Evolutionary conservation across 352 stramenopile species (phyloP).

Genomic region (Globisporangium splendens): DNA sequence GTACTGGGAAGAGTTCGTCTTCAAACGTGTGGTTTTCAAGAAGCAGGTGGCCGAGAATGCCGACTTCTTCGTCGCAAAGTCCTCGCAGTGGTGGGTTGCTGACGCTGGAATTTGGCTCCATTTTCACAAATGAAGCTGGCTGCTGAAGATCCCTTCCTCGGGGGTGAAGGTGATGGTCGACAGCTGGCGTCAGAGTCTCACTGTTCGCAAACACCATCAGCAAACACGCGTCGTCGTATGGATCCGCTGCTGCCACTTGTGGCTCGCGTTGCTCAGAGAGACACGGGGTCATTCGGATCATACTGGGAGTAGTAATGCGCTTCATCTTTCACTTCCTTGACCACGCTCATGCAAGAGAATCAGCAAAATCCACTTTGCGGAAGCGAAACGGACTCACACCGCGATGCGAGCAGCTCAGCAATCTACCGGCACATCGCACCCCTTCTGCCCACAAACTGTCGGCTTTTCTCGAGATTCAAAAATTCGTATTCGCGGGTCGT

Average conservation of each 20-base stretch:
- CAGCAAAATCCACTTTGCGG: neutral
- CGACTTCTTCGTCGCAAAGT: slow-evolving; percentile 13
- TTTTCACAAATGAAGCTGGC: slow-evolving; percentile 1
- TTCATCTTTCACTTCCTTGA: slow-evolving; percentile 2
- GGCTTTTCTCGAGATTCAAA: neutral
- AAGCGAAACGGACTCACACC: neutral
- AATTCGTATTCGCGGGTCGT: neutral
- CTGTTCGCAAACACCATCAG: neutral
- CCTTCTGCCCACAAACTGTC: neutral
- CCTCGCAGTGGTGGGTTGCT: neutral
- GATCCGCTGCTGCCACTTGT: neutral
- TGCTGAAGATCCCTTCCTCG: neutral
- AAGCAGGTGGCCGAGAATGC: slow-evolving; percentile 11
- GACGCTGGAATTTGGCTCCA: neutral
- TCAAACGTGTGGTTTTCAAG: slow-evolving; percentile 1
- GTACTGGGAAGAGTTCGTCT: slow-evolving; percentile 5
- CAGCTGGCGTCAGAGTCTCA: too few relatives aligned
- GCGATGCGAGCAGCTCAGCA: neutral
- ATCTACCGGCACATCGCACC: too few relatives aligned
- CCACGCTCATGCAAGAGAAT: neutral
- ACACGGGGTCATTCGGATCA: neutral
- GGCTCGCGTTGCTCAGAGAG: neutral
- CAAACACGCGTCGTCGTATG: neutral
- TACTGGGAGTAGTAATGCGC: neutral
- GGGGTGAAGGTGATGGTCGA: too few relatives aligned